phyloP scores from a whole-genome alignment of 306 rosid species.

The Ochetophila trinervis region DNA sequence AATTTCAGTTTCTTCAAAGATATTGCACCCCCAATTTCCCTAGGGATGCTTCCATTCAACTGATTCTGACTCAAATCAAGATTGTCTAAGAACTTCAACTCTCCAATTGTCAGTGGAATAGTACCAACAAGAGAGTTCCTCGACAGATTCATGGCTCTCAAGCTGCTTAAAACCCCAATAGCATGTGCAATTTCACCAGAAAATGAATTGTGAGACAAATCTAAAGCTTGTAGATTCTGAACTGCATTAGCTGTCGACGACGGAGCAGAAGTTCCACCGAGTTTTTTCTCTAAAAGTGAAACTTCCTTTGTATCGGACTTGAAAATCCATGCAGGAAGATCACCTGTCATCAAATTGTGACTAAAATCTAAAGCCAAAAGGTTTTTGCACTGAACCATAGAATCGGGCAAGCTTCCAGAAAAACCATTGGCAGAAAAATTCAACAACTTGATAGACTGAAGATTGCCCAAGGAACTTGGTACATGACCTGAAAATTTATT shows the following conservation, averaged over 20 bases:
- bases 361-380: slow-evolving; percentile 69
- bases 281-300: slow-evolving; percentile 42
- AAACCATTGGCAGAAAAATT: slow-evolving; percentile 69
- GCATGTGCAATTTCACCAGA: slow-evolving; percentile 64
- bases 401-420: slow-evolving; percentile 64
- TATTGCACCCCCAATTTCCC: slow-evolving; percentile 57
- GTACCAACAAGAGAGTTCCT: slow-evolving; percentile 67
- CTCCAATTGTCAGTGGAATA: slow-evolving; percentile 63
- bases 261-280: slow-evolving; percentile 25
- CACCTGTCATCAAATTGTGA: slow-evolving; percentile 65
- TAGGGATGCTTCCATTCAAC: slow-evolving; percentile 75
- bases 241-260: slow-evolving; percentile 37
- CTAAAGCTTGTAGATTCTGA: slow-evolving; percentile 63
- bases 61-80: slow-evolving; percentile 77
- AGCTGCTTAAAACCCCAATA: slow-evolving; percentile 53
- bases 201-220: slow-evolving; percentile 74
- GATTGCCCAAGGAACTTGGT: slow-evolving; percentile 65
- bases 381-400: slow-evolving; percentile 52
- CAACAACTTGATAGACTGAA: slow-evolving; percentile 56
- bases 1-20: slow-evolving; percentile 67
- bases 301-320: slow-evolving; percentile 49
- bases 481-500: slow-evolving; percentile 70
- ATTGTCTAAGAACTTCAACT: slow-evolving; percentile 46
- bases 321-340: slow-evolving; percentile 75
- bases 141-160: slow-evolving; percentile 65